phyloP scores from a whole-genome alignment of 495 filamentous ascomycete genomes.

The Penicillium diatomitis region DNA sequence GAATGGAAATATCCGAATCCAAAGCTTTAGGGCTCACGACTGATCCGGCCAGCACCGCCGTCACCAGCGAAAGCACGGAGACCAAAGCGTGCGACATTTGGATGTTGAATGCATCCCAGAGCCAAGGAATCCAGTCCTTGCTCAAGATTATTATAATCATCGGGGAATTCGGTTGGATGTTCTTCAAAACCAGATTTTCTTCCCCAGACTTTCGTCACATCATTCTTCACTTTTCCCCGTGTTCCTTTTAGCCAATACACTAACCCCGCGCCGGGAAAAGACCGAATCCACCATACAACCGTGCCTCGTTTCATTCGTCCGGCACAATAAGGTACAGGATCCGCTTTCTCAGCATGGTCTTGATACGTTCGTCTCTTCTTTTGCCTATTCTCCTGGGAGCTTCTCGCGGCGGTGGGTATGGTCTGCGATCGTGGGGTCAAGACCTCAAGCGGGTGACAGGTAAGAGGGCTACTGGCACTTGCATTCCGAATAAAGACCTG shows the following conservation, averaged over 20 bases:
- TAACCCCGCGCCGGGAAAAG: slow-evolving; percentile 14
- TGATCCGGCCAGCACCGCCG: slow-evolving; percentile 3
- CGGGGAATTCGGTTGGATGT: background rate
- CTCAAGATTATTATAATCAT: background rate
- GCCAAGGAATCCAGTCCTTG: background rate
- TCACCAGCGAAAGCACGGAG: background rate
- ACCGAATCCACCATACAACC: background rate
- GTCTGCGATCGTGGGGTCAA: no score
- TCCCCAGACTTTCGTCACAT: background rate
- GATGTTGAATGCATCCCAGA: background rate
- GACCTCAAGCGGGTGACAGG: no score
- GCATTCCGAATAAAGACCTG: no score
- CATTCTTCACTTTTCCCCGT: background rate
- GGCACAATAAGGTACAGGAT: background rate
- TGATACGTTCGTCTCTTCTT: background rate
- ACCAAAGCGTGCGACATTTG: background rate
- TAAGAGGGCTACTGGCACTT: no score
- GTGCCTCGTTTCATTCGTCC: slow-evolving; percentile 5
- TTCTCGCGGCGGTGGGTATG: no score
- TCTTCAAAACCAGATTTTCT: background rate
- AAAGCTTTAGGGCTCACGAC: slow-evolving; percentile 7
- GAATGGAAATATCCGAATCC: slow-evolving; percentile 12
- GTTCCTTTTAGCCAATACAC: slow-evolving; percentile 4
- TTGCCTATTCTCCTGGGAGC: background rate
- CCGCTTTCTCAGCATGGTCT: no score